Conservation (phyloP, 192 early-diverging fungal genomes). For the Umbelopsis isabellina region DNA sequence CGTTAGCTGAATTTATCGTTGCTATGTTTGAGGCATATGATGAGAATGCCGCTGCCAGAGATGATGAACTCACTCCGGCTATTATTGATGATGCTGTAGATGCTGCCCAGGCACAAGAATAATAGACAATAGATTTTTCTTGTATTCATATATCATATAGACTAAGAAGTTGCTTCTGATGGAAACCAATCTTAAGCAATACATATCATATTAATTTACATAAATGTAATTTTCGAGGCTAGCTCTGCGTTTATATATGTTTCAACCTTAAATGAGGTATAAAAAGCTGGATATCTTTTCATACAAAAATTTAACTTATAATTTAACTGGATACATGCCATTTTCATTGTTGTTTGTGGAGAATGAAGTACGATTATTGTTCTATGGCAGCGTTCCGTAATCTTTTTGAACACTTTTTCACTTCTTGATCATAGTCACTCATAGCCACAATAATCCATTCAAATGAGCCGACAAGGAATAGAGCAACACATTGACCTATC, state of each 20-base stretch:
- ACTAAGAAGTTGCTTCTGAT: too few species aligned
- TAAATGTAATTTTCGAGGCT: too few species aligned
- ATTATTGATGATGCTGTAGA: conserved; percentile 23
- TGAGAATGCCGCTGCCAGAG: neutral
- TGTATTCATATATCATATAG: neutral
- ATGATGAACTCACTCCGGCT: neutral
- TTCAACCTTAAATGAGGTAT: too few species aligned
- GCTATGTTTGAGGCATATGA: conserved; percentile 54
- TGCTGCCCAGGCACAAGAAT: conserved; percentile 11
- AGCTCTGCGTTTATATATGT: too few species aligned
- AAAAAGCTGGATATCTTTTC: too few species aligned
- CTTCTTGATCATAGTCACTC: conserved; percentile 1
- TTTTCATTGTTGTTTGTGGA: too few species aligned
- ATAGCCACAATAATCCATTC: conserved; percentile 4
- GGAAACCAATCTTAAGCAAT: too few species aligned
- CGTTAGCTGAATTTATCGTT: conserved; percentile 68
- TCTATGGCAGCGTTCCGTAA: neutral
- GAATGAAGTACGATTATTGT: too few species aligned
- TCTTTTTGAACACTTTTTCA: neutral
- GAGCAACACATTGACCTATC: conserved; percentile 49
- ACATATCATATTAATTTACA: too few species aligned
- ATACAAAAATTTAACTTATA: too few species aligned
- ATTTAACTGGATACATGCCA: too few species aligned
- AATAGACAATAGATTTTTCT: neutral
- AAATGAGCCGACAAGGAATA: conserved; percentile 18